A percentile compares a stretch with the other conserved stretches of the same genome.
Evolutionary conservation across 805 yeast genomes (phyloP).

Genomic region (Ogataea nakhonphanomensis): DNA sequence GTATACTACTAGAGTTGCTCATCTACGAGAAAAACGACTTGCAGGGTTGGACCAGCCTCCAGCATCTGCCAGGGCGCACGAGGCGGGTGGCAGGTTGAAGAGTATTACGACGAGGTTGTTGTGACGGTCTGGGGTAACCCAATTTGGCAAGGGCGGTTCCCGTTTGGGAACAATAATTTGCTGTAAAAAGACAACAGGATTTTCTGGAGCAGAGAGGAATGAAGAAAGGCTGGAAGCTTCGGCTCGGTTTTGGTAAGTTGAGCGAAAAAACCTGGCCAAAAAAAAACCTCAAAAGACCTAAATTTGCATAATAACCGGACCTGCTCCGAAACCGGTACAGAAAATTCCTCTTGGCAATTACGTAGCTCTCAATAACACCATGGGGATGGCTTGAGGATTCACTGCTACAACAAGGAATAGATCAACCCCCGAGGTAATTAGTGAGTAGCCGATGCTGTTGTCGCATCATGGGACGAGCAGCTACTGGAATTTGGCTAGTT

Average conservation of each 20-base stretch:
- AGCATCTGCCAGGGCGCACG: neutral
- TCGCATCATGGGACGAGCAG: no score
- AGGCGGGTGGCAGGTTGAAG: neutral
- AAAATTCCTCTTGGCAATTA: slow-evolving; percentile 6
- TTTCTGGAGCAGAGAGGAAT: neutral
- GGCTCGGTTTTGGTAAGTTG: slow-evolving; percentile 7
- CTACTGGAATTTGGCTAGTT: no score
- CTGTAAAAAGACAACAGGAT: slow-evolving; percentile 3
- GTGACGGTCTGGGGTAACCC: slow-evolving; percentile 1
- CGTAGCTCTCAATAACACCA: slow-evolving; percentile 1
- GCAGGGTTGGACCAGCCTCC: neutral
- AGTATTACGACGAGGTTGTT: neutral
- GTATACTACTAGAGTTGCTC: neutral
- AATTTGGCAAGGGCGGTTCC: neutral
- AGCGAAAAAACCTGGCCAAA: slow-evolving; percentile 5
- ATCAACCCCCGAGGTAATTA: no score
- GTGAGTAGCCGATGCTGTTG: no score
- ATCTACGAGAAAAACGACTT: no score
- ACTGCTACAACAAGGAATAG: neutral
- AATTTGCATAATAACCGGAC: slow-evolving; percentile 1
- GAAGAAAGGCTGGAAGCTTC: slow-evolving; percentile 4
- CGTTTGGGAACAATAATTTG: slow-evolving; percentile 1
- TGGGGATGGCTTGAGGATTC: slow-evolving; percentile 1
- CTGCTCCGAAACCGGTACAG: slow-evolving; percentile 7
- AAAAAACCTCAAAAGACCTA: slow-evolving; percentile 8